Percentiles rank a stretch among this genome's conserved stretches.
These are phyloP conservation scores for Parietichytrium sp. DNA, from an alignment of 108 stramenopile genomes.

Conservation along the genomic window DNA sequence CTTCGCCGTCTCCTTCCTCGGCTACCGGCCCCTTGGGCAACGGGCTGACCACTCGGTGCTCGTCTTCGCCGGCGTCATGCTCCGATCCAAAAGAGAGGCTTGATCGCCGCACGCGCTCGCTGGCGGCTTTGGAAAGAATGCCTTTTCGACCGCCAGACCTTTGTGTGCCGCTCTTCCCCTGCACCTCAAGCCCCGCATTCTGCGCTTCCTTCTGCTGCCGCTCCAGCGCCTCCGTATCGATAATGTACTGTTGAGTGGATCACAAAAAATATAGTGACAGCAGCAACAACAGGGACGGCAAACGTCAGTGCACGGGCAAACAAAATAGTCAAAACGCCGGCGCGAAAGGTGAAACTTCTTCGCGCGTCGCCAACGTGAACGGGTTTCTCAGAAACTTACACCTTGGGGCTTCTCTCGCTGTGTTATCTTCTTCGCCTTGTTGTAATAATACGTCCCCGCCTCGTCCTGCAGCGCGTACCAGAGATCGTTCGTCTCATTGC, in stretches of 20 bases:
- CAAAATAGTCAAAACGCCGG: too few relatives aligned
- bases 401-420: slow-evolving; percentile 21
- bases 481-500: background rate
- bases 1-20: background rate
- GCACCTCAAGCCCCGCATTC: background rate
- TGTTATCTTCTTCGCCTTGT: background rate
- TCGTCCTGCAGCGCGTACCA: slow-evolving; percentile 25
- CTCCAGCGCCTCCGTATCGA: background rate
- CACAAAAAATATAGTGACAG: too few relatives aligned
- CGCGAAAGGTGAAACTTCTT: too few relatives aligned
- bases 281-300: too few relatives aligned
- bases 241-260: too few relatives aligned
- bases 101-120: background rate
- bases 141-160: too few relatives aligned
- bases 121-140: background rate
- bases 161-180: too few relatives aligned
- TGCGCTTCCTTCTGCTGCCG: background rate
- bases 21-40: background rate
- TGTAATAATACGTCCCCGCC: slow-evolving; percentile 22
- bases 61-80: background rate
- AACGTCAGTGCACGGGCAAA: too few relatives aligned
- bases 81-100: background rate
- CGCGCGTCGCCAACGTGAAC: too few relatives aligned
- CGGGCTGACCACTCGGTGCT: background rate
- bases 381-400: too few relatives aligned